phyloP scores from a whole-genome alignment of 2,329 filamentous ascomycete genomes.

The Xylaria sp. region DNA sequence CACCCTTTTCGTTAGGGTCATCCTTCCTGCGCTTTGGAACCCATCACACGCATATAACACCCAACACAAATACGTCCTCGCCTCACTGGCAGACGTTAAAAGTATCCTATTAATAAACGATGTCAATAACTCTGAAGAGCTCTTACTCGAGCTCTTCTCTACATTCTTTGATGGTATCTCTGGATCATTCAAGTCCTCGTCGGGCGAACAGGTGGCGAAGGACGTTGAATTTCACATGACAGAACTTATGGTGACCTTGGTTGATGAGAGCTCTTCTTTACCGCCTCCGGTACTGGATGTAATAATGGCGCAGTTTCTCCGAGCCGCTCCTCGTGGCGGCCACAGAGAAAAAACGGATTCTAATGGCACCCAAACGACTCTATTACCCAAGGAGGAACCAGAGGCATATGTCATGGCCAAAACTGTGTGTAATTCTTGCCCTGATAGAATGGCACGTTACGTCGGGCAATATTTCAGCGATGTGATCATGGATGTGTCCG shows the following conservation, averaged over 20 bases:
- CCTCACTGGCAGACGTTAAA: slow-evolving; percentile 90
- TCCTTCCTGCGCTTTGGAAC: slow-evolving; percentile 86
- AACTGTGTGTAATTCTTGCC: slow-evolving; percentile 86
- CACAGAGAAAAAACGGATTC: slow-evolving; percentile 68
- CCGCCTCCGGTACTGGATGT: slow-evolving; percentile 87
- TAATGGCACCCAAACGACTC: slow-evolving; percentile 82
- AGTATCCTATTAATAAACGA: slow-evolving; percentile 93
- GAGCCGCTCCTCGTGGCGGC: slow-evolving; percentile 78
- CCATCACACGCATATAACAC: slow-evolving; percentile 90
- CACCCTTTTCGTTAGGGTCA: slow-evolving; percentile 82
- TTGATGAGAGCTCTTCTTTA: slow-evolving; percentile 84
- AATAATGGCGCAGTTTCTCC: slow-evolving; percentile 94
- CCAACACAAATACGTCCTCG: slow-evolving; percentile 91
- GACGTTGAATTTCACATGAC: slow-evolving; percentile 95
- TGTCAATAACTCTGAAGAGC: slow-evolving; percentile 80
- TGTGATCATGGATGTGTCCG: slow-evolving; percentile 89
- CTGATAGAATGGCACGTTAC: slow-evolving; percentile 94
- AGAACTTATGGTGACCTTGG: slow-evolving; percentile 81
- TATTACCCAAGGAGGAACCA: slow-evolving; percentile 87
- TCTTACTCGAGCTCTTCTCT: slow-evolving; percentile 85
- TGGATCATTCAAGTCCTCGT: slow-evolving; percentile 76
- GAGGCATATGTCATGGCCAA: slow-evolving; percentile 97
- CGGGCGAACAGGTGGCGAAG: slow-evolving; percentile 86
- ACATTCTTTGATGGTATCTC: slow-evolving; percentile 93
- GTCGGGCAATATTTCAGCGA: slow-evolving; percentile 98